These are phyloP conservation scores for Pseudocercospora cruenta DNA, from an alignment of 2,329 filamentous ascomycete genomes.

Conservation along the genomic window DNA sequence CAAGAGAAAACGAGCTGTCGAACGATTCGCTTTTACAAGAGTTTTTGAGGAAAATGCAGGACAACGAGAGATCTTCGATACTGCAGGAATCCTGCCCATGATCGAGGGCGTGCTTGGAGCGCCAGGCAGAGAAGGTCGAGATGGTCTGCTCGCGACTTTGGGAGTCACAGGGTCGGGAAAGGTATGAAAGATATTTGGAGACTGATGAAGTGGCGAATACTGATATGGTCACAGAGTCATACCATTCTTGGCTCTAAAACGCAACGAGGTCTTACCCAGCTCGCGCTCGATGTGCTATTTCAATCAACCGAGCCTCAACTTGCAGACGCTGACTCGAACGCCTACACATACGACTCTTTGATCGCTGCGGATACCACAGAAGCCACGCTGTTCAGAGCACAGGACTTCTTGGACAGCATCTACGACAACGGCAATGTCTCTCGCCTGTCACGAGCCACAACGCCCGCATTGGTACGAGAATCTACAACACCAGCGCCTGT, in stretches of 20 bases:
- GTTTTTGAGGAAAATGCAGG: constrained; percentile 87
- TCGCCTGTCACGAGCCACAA: constrained; percentile 48
- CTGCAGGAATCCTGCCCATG: constrained; percentile 72
- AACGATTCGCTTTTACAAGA: constrained; percentile 91
- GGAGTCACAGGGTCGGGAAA: constrained; percentile 97
- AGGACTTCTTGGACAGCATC: constrained; percentile 76
- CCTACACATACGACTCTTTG: constrained; percentile 72
- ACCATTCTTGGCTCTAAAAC: constrained; percentile 88
- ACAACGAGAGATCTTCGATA: constrained; percentile 85
- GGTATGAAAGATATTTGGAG: constrained; percentile 53
- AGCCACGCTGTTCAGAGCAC: constrained; percentile 72
- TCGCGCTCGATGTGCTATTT: constrained; percentile 88
- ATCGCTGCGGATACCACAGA: constrained; percentile 79
- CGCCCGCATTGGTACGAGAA: constrained; percentile 50
- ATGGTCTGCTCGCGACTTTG: constrained; percentile 86
- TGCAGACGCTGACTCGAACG: constrained; percentile 60
- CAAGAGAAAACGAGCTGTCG: constrained; percentile 79
- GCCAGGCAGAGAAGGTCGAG: constrained; percentile 75
- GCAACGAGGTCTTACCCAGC: constrained; percentile 87
- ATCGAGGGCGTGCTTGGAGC: constrained; percentile 80
- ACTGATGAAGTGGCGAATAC: background rate
- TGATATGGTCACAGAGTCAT: constrained; percentile 68
- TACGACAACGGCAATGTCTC: constrained; percentile 67
- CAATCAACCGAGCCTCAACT: constrained; percentile 75
- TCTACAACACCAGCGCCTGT: constrained; percentile 25